Percentiles rank a stretch among this genome's conserved stretches.
phyloP scores from a whole-genome alignment of 768 basidiomycete genomes.

The Pulveroboletus frians region DNA sequence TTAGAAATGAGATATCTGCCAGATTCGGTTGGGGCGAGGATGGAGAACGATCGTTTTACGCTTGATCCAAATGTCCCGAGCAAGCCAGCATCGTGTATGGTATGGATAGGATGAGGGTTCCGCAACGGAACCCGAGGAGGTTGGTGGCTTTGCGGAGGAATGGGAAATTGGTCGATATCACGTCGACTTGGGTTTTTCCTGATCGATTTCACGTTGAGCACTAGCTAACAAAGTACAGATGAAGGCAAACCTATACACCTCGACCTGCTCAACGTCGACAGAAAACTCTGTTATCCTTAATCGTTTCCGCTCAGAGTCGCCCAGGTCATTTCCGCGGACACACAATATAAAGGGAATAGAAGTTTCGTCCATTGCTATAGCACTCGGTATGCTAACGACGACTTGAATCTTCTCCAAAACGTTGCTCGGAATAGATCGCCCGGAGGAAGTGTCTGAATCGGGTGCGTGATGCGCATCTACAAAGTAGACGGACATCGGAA shows the following conservation, averaged over 20 bases:
- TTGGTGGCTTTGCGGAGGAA: conserved; percentile 53
- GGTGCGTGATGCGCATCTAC: conserved; percentile 36
- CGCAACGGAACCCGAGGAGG: conserved; percentile 60
- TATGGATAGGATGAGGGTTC: conserved; percentile 44
- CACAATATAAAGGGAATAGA: conserved; percentile 53
- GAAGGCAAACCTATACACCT: conserved; percentile 55
- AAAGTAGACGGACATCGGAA: conserved; percentile 38
- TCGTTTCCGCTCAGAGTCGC: conserved; percentile 44
- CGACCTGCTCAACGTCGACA: conserved; percentile 57
- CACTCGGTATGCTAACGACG: conserved; percentile 56
- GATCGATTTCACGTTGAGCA: conserved; percentile 8
- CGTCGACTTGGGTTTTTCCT: conserved; percentile 41
- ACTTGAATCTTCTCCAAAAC: conserved; percentile 61
- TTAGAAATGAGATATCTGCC: conserved; percentile 47
- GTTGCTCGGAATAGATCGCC: conserved; percentile 43
- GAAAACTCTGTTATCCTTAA: conserved; percentile 54
- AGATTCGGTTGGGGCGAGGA: conserved; percentile 45
- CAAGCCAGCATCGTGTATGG: conserved; percentile 45
- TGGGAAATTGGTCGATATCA: conserved; percentile 45
- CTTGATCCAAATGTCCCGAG: conserved; percentile 23
- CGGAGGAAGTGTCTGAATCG: conserved; percentile 7
- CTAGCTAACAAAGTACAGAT: not conserved
- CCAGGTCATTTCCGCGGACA: conserved; percentile 51
- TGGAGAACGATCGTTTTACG: conserved; percentile 37
- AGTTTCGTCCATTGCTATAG: conserved; percentile 42